phyloP scores from a whole-genome alignment of 805 yeast species.

The Brettanomyces sp. region DNA sequence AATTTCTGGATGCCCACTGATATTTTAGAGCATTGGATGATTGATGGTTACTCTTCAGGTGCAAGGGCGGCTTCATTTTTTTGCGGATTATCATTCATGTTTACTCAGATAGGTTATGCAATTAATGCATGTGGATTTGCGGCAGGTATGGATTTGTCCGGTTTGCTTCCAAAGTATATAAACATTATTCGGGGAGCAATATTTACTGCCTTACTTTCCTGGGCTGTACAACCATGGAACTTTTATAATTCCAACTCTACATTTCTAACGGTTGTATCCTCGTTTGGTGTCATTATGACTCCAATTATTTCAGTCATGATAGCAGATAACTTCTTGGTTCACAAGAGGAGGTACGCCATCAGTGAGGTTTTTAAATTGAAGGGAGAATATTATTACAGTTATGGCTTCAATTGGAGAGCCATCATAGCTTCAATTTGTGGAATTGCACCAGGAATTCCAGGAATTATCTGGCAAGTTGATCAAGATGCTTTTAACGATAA shows the following conservation, averaged over 20 bases:
- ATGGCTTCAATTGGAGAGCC: conserved; percentile 72
- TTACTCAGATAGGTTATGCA: conserved; percentile 31
- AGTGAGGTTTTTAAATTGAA: conserved; percentile 6
- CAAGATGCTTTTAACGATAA: conserved; percentile 19
- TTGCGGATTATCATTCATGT: conserved; percentile 27
- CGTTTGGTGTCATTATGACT: conserved; percentile 28
- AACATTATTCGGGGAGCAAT: conserved; percentile 39
- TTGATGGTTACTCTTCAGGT: conserved; percentile 26
- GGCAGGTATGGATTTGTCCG: conserved; percentile 46
- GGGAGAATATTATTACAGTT: conserved; percentile 27
- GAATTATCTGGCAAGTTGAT: conserved; percentile 27
- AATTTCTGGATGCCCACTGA: conserved; percentile 38
- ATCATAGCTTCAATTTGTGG: conserved; percentile 31
- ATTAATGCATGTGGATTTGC: conserved; percentile 31
- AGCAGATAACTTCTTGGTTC: conserved; percentile 30
- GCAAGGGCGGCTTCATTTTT: conserved; percentile 43
- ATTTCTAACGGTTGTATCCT: conserved; percentile 23
- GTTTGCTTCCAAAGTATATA: conserved; percentile 33
- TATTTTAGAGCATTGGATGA: conserved; percentile 31
- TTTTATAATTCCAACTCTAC: conserved; percentile 27
- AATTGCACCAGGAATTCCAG: conserved; percentile 42
- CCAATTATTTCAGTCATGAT: conserved; percentile 30
- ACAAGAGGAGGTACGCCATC: conserved; percentile 29
- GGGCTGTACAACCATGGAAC: conserved; percentile 34
- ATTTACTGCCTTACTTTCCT: conserved; percentile 25